phyloP scores from a whole-genome alignment of 768 basidiomycete species.

The Tulasnella sp. region DNA sequence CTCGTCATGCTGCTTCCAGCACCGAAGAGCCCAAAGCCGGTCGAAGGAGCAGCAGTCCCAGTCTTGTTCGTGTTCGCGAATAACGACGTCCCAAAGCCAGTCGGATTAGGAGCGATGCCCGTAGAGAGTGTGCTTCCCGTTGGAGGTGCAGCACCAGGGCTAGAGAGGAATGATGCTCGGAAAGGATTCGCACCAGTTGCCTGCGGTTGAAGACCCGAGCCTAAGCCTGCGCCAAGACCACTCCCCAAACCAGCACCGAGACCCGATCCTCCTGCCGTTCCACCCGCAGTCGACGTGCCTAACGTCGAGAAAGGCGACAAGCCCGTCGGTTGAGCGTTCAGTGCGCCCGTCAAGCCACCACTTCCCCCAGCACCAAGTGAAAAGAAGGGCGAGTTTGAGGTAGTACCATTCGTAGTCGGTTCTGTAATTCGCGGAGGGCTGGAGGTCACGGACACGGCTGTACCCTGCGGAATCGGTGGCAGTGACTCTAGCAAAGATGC shows the following conservation, averaged over 20 bases:
- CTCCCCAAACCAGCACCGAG: conserved; percentile 8
- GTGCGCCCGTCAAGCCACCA: background rate
- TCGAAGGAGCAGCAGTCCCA: conserved; percentile 4
- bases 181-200: conserved; percentile 36
- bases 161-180: conserved; percentile 30
- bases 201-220: conserved; percentile 31
- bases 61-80: background rate
- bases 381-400: background rate
- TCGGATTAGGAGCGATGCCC: conserved; percentile 8
- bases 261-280: too few relatives aligned
- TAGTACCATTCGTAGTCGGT: background rate
- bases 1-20: background rate
- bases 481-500: conserved; percentile 58
- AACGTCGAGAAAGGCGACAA: conserved; percentile 29
- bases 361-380: background rate
- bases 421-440: background rate
- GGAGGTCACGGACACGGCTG: background rate
- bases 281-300: background rate
- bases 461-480: conserved; percentile 46
- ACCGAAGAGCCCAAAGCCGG: conserved; percentile 1
- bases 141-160: background rate
- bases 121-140: too few relatives aligned
- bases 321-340: conserved; percentile 31
- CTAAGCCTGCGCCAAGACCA: conserved; percentile 20
- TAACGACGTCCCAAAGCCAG: conserved; percentile 10